These are phyloP conservation scores for Globisporangium heterothallicum DNA, from an alignment of 352 stramenopile species.

Conservation along the genomic window DNA sequence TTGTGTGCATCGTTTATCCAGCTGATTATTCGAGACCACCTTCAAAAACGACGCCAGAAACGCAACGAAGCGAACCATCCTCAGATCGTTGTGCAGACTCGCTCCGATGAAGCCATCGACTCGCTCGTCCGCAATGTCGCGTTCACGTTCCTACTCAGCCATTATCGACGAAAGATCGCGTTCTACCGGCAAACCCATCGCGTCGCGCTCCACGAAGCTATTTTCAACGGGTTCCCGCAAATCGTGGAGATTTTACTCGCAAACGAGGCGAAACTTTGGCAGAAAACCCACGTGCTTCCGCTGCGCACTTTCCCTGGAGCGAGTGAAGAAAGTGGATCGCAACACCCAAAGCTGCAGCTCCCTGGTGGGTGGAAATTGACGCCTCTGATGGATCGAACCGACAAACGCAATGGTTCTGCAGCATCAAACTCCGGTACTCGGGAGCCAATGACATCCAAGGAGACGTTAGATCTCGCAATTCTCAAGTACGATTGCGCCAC, in stretches of 20 bases:
- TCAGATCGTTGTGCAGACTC: conserved; percentile 11
- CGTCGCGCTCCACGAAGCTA: conserved; percentile 65
- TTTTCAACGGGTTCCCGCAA: conserved; percentile 58
- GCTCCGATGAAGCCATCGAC: conserved; percentile 40
- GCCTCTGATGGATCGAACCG: conserved; percentile 18
- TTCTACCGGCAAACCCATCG: conserved; percentile 56
- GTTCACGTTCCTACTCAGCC: conserved; percentile 51
- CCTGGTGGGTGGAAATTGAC: conserved; percentile 47
- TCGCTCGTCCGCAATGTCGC: conserved; percentile 56
- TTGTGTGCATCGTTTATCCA: conserved; percentile 66
- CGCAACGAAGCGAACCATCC: conserved; percentile 2
- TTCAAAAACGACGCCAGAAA: conserved; percentile 24
- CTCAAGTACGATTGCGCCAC: conserved; percentile 33
- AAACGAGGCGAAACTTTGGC: conserved; percentile 44
- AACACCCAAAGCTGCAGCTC: conserved; percentile 5
- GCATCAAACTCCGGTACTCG: too few relatives aligned
- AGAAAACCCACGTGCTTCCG: conserved; percentile 58
- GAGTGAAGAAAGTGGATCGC: background rate
- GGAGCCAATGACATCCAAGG: conserved; percentile 32
- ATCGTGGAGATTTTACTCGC: conserved; percentile 48
- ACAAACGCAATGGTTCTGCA: too few relatives aligned
- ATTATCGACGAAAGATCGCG: conserved; percentile 39
- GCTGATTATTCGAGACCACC: conserved; percentile 42
- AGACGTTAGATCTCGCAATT: conserved; percentile 48
- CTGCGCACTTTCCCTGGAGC: conserved; percentile 35